phyloP scores from a whole-genome alignment of 2,329 filamentous ascomycete species.

The Aspergillus quadrilineatus region DNA sequence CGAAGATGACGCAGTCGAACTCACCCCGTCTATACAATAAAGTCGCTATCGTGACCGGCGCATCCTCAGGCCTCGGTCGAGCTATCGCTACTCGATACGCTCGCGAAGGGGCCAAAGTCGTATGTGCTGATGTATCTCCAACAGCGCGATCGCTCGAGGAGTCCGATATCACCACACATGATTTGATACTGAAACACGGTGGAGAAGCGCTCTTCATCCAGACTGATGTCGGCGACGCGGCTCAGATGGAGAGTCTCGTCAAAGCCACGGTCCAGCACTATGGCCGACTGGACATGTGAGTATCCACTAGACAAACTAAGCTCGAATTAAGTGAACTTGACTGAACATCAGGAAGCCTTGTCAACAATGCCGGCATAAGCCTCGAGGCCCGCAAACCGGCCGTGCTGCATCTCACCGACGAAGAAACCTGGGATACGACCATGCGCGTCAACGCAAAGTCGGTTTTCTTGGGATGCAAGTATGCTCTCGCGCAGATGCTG shows the following conservation, averaged over 20 bases:
- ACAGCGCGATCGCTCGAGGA: conserved; percentile 25
- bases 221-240: conserved; percentile 43
- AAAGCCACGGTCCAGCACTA: conserved; percentile 34
- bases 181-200: conserved; percentile 37
- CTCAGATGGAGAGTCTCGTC: conserved; percentile 41
- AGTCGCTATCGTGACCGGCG: conserved; percentile 47
- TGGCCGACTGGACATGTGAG: conserved; percentile 48
- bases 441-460: conserved; percentile 41
- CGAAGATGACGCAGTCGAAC: too few species aligned
- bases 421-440: conserved; percentile 47
- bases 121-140: conserved; percentile 43
- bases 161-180: conserved; percentile 35
- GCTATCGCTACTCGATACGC: conserved; percentile 47
- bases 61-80: conserved; percentile 49
- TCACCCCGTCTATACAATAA: conserved; percentile 31
- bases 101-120: conserved; percentile 42
- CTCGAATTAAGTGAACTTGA: neutral
- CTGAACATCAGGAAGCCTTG: conserved; percentile 34
- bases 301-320: neutral
- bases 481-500: conserved; percentile 42
- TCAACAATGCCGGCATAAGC: conserved; percentile 53
- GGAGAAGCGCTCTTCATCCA: conserved; percentile 45
- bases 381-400: conserved; percentile 34
- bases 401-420: conserved; percentile 49
- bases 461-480: conserved; percentile 45